A percentile compares a stretch with the other conserved stretches of the same genome.
phyloP scores from a whole-genome alignment of 1,139 yeast genomes.

The Yamadazyma dendronema region DNA sequence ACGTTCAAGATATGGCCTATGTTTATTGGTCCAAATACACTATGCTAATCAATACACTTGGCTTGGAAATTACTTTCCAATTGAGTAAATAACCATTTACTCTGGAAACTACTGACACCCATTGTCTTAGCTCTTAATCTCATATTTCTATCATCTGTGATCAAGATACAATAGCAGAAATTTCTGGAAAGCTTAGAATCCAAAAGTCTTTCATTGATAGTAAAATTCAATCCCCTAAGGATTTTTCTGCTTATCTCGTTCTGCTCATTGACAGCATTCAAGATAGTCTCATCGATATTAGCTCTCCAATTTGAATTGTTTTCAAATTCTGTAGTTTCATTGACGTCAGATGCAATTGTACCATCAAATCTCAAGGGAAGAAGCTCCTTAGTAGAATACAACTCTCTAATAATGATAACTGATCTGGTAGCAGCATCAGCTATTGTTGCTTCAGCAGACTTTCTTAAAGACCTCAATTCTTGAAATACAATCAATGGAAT shows the following conservation, averaged over 20 bases:
- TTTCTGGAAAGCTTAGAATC: slow-evolving; percentile 36
- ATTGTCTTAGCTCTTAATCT: slow-evolving; percentile 61
- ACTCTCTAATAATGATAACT: slow-evolving; percentile 68
- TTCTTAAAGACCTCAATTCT: slow-evolving; percentile 70
- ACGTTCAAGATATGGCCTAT: too few relatives aligned
- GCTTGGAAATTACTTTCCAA: slow-evolving; percentile 42
- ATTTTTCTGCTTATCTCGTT: slow-evolving; percentile 44
- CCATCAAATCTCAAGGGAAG: slow-evolving; percentile 56
- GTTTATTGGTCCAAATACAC: too few relatives aligned
- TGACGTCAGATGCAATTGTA: slow-evolving; percentile 52
- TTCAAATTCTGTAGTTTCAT: slow-evolving; percentile 58
- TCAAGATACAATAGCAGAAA: slow-evolving; percentile 57
- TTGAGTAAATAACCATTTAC: slow-evolving; percentile 59
- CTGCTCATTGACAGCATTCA: slow-evolving; percentile 49
- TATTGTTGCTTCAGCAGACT: slow-evolving; percentile 71
- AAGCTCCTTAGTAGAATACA: slow-evolving; percentile 55
- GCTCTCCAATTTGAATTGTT: slow-evolving; percentile 65
- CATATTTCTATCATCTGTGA: slow-evolving; percentile 76
- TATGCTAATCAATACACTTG: slow-evolving; percentile 40
- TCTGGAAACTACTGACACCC: slow-evolving; percentile 56
- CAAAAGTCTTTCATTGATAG: slow-evolving; percentile 17
- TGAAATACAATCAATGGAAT: slow-evolving; percentile 78
- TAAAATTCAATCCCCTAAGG: slow-evolving; percentile 34
- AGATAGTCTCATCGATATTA: slow-evolving; percentile 58
- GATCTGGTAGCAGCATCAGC: slow-evolving; percentile 82